A percentile compares a stretch with the other conserved stretches of the same genome.
These are phyloP conservation scores for Metarhizium humberi DNA, from an alignment of 2,329 filamentous ascomycete genomes.

Conservation along the genomic window DNA sequence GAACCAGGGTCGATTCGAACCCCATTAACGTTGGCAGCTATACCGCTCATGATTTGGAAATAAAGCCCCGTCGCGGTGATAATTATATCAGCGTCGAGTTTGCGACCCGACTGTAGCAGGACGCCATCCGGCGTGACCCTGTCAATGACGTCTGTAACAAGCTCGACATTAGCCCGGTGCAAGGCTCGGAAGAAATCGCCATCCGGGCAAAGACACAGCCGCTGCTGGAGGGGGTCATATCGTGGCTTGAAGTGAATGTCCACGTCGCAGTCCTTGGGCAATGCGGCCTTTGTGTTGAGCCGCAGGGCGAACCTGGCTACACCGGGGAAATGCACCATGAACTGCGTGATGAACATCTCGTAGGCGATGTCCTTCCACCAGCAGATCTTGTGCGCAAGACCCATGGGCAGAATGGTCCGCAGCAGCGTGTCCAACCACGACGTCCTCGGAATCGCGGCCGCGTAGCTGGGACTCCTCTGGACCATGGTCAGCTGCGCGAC, in stretches of 20 bases:
- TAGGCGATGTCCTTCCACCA: conserved; percentile 40
- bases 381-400: conserved; percentile 34
- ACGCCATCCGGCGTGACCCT: conserved; percentile 40
- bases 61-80: conserved; percentile 60
- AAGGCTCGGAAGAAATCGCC: conserved; percentile 47
- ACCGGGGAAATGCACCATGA: conserved; percentile 17
- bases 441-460: conserved; percentile 43
- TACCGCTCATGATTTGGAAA: conserved; percentile 45
- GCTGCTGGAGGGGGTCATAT: conserved; percentile 64
- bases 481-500: conserved; percentile 67
- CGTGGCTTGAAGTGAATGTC: conserved; percentile 55
- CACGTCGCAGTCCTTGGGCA: conserved; percentile 44
- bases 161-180: conserved; percentile 30
- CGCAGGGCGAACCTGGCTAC: conserved; percentile 25
- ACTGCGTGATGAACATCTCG: conserved; percentile 31
- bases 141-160: conserved; percentile 44
- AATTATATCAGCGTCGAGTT: conserved; percentile 55
- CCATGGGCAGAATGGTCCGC: conserved; percentile 34
- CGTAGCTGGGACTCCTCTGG: conserved; percentile 67
- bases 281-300: conserved; percentile 30
- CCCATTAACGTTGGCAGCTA: conserved; percentile 45
- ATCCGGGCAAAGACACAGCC: conserved; percentile 57
- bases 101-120: conserved; percentile 34
- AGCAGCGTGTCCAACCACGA: conserved; percentile 27
- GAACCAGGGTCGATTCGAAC: conserved; percentile 33